Evolutionary conservation across 2,329 filamentous ascomycete species (phyloP).

Genomic region (Botryotinia calthae): DNA sequence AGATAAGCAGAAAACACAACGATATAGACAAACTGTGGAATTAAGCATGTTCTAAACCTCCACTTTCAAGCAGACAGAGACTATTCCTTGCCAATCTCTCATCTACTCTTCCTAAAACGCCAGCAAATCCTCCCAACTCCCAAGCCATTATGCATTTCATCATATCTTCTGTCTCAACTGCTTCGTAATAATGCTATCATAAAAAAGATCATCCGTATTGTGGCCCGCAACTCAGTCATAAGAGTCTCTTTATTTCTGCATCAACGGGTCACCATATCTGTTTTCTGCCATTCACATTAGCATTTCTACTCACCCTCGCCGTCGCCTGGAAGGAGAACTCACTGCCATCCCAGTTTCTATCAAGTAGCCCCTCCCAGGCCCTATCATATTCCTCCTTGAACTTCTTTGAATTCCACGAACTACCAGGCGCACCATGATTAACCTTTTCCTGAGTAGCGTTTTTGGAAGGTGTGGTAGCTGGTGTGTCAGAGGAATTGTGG

Average conservation of each 20-base stretch:
- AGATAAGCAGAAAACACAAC: not conserved
- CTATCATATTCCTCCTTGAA: conserved; percentile 53
- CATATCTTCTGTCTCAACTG: not conserved
- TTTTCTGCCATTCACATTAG: conserved; percentile 14
- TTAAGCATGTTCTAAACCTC: not conserved
- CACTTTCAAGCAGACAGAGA: not conserved
- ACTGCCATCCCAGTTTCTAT: conserved; percentile 51
- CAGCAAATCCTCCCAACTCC: not conserved
- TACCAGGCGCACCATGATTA: conserved; percentile 45
- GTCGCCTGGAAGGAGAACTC: conserved; percentile 26
- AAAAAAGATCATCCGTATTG: not conserved
- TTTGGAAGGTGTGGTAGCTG: conserved; percentile 17
- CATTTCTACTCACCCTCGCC: not conserved
- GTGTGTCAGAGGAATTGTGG: not conserved
- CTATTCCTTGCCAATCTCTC: not conserved
- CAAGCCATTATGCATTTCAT: conserved; percentile 6
- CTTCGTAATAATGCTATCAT: not conserved
- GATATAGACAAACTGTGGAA: not conserved
- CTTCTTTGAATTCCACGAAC: conserved; percentile 55
- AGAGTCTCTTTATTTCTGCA: not conserved
- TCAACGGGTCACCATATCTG: conserved; percentile 17
- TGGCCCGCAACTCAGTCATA: not conserved
- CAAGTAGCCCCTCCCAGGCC: conserved; percentile 49
- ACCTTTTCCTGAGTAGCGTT: conserved; percentile 23
- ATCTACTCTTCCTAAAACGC: conserved; percentile 5